Conservation (phyloP, 192 early-diverging fungal genomes). For the Umbelopsis isabellina region DNA sequence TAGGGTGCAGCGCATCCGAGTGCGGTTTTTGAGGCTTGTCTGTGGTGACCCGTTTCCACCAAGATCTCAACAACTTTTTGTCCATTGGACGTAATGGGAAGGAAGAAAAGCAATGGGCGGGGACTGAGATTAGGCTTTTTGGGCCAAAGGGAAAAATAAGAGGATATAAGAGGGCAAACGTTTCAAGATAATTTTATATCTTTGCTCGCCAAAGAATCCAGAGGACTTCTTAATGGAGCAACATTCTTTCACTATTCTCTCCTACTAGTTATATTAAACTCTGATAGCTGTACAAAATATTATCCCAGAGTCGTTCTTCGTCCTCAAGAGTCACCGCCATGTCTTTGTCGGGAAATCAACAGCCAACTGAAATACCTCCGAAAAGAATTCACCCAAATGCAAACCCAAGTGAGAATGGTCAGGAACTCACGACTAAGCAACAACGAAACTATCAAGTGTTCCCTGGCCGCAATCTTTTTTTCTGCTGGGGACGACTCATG, state of each 20-base stretch:
- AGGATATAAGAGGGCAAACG: background rate
- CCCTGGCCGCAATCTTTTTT: conserved; percentile 62
- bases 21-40: background rate
- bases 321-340: background rate
- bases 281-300: too few relatives aligned
- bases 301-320: background rate
- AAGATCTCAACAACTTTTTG: conserved; percentile 4
- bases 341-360: background rate
- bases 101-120: background rate
- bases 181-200: background rate
- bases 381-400: background rate
- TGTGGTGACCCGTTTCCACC: conserved; percentile 18
- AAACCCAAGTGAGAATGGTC: background rate
- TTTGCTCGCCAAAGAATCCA: background rate
- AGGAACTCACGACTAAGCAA: background rate
- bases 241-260: too few relatives aligned
- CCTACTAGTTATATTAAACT: too few relatives aligned
- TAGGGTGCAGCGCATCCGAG: background rate
- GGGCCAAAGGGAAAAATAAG: conserved; percentile 10
- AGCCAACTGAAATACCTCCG: background rate
- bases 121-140: conserved; percentile 9
- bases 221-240: too few relatives aligned
- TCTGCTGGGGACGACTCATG: conserved; percentile 64
- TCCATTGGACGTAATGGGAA: conserved; percentile 4
- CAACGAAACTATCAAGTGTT: conserved; percentile 51